Conservation (phyloP, 2,329 filamentous ascomycete species). For the Claviceps sp. region DNA sequence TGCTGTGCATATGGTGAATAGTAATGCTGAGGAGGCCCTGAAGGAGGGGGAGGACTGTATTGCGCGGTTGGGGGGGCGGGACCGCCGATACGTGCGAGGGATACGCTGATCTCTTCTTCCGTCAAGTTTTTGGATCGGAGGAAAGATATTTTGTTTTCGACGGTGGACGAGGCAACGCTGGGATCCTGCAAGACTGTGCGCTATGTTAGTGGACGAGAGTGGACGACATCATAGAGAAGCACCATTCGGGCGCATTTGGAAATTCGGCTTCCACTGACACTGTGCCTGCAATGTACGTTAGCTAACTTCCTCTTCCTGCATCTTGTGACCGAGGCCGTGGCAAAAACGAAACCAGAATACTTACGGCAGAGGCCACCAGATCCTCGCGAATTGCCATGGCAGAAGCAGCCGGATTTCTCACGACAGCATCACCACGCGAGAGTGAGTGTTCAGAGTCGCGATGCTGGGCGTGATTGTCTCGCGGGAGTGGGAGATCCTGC, state of each 20-base stretch:
- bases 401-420: conserved; percentile 9
- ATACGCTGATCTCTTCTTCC: conserved; percentile 81
- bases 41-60: conserved; percentile 24
- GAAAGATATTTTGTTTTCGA: conserved; percentile 87
- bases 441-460: neutral
- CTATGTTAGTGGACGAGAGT: neutral
- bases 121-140: conserved; percentile 94
- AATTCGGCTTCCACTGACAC: conserved; percentile 22
- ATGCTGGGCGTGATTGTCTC: neutral
- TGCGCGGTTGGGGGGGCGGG: conserved; percentile 27
- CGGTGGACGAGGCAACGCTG: conserved; percentile 73
- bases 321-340: neutral
- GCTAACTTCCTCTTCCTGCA: neutral
- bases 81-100: conserved; percentile 58
- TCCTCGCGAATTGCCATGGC: conserved; percentile 86
- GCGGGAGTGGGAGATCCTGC: conserved; percentile 9
- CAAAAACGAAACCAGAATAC: conserved; percentile 8
- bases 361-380: conserved; percentile 68
- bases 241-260: neutral
- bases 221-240: neutral
- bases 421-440: conserved; percentile 13
- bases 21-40: conserved; percentile 28
- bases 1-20: conserved; percentile 37
- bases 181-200: conserved; percentile 78
- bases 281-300: conserved; percentile 20